A percentile compares a stretch with the other conserved stretches of the same genome.
Evolutionary conservation across 2,329 filamentous ascomycete species (phyloP).

Genomic region (Tolypocladium endophyticum): DNA sequence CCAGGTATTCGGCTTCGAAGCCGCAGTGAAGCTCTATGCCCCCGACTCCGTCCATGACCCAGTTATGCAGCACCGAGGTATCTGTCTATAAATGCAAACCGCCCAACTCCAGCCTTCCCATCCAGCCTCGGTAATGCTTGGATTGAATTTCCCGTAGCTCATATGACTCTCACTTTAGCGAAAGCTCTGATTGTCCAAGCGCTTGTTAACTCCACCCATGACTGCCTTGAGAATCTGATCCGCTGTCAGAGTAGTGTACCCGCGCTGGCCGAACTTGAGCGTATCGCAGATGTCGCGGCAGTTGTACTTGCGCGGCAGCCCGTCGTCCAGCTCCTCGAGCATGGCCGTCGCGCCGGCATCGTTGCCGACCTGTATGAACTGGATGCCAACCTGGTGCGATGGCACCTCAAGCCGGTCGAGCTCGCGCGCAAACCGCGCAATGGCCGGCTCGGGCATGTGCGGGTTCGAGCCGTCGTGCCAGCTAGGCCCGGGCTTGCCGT

Average conservation of each 20-base stretch:
- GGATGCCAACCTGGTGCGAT: conserved; percentile 76
- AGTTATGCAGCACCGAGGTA: not conserved
- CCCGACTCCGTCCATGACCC: not conserved
- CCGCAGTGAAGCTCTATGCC: not conserved
- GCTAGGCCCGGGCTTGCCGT: conserved; percentile 51
- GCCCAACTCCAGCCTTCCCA: not conserved
- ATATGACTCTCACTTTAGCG: not conserved
- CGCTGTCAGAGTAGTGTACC: conserved; percentile 41
- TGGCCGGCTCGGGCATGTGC: conserved; percentile 48
- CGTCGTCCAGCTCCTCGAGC: conserved; percentile 66
- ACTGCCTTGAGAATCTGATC: conserved; percentile 74
- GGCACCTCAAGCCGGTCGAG: conserved; percentile 62
- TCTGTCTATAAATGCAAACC: not conserved
- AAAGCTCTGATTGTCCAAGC: conserved; percentile 17
- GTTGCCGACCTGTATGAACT: conserved; percentile 90
- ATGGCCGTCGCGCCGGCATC: conserved; percentile 55
- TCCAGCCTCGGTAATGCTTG: no score
- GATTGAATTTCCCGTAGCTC: not conserved
- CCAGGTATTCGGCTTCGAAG: not conserved
- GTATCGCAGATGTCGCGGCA: conserved; percentile 89
- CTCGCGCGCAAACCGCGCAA: conserved; percentile 56
- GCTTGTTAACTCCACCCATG: conserved; percentile 59
- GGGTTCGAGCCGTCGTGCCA: conserved; percentile 48
- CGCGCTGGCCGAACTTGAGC: conserved; percentile 54
- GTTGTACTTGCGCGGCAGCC: conserved; percentile 35